Evolutionary conservation across 371 early-diverging fungal genomes (phyloP).

Genomic region (Entomophthora muscae): DNA sequence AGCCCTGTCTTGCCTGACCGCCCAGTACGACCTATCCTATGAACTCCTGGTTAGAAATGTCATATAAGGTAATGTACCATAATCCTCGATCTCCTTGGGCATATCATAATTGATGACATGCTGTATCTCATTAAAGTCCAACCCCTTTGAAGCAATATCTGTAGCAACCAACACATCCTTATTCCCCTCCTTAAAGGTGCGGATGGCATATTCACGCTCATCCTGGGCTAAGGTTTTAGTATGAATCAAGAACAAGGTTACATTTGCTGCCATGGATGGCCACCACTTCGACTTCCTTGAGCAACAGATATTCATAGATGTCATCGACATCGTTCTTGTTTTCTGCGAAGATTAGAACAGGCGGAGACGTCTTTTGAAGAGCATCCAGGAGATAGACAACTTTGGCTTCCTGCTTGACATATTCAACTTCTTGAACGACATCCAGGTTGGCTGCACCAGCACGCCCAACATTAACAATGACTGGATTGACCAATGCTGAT

Average conservation of each 20-base stretch:
- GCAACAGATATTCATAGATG: constrained; percentile 82
- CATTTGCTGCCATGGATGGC: constrained; percentile 93
- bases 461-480: constrained; percentile 95
- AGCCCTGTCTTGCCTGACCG: constrained; percentile 92
- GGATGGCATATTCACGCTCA: constrained; percentile 63
- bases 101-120: constrained; percentile 92
- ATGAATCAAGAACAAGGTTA: constrained; percentile 9
- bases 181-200: constrained; percentile 55
- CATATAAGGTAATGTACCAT: constrained; percentile 25
- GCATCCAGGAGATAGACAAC: constrained; percentile 82
- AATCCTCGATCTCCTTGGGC: constrained; percentile 94
- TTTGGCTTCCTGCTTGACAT: constrained; percentile 89
- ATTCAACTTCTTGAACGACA: constrained; percentile 94
- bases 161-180: constrained; percentile 85
- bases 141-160: constrained; percentile 81
- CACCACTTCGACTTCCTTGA: constrained; percentile 85
- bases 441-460: constrained; percentile 95
- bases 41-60: constrained; percentile 31
- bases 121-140: constrained; percentile 84
- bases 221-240: constrained; percentile 32
- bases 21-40: constrained; percentile 98
- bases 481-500: constrained; percentile 70
- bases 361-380: constrained; percentile 87
- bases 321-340: constrained; percentile 99
- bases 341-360: constrained; percentile 94